Evolutionary conservation across 805 yeast genomes (phyloP), one percentile per base, ranked within the genome.

Genomic region (Blastobotrys muscicola): DNA sequence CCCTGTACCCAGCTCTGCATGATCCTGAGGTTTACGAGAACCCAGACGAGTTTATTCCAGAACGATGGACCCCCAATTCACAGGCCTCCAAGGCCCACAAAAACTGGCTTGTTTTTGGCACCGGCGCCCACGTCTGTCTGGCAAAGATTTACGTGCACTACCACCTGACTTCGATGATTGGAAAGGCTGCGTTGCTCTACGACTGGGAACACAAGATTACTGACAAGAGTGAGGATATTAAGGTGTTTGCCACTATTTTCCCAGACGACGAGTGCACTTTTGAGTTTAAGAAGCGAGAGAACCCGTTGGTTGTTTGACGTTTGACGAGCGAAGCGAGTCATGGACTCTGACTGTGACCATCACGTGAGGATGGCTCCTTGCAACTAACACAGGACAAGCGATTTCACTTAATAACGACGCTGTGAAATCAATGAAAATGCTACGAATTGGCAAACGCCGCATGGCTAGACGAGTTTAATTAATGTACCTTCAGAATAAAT

Each of bases 181-280:
- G 98, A 60, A 92, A 92, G 67, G 87, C 87, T 44, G 76, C 85
- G 16, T 65, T 92, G 76, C 68, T 74, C 54, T 74, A 87, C 43
- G 89, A 92, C 64, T 77, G 92, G 68, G 66, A 74, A 46, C 98
- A 92, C 64, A 74, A 78, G 51, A 78, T 82, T 38, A 92, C 98
- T 16, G 82, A 80, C 35, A 69, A 81, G 53, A 80, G 90, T 54
- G 98, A 92, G 69, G 80, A 86, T 59, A 87, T 92, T 59, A 85
- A 86, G 60, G 97, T 92, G 33, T 92, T 92, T 62, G 98, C 98
- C 23, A 92, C 98, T 13, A 87, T 92, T 61, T 92, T 92, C 83
- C 98, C 98, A 23, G 79, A 85, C 64, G 98, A 92, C 67, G 96
- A 92, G 63, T 78, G 94, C 60, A 76, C 85, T 51, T 68, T 92